phyloP scores from a whole-genome alignment of 2,329 filamentous ascomycete species.

The Sarocladium oryzae region DNA sequence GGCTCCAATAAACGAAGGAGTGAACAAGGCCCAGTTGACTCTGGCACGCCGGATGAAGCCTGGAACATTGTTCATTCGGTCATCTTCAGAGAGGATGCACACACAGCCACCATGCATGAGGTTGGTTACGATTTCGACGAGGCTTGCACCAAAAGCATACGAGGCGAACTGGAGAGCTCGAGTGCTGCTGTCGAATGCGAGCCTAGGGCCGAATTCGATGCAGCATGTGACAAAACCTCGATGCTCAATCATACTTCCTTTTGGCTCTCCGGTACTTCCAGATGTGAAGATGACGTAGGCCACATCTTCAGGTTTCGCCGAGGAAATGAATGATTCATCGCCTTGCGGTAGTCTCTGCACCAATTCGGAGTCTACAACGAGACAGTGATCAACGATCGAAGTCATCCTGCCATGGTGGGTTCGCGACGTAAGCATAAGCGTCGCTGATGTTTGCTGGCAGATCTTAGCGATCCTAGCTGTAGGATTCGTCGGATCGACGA shows the following conservation, averaged over 20 bases:
- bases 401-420: too few species aligned
- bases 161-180: slow-evolving; percentile 27
- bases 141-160: slow-evolving; percentile 24
- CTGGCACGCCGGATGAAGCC: slow-evolving; percentile 13
- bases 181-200: slow-evolving; percentile 18
- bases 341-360: too few species aligned
- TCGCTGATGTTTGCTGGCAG: slow-evolving; percentile 1
- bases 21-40: slow-evolving; percentile 17
- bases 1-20: slow-evolving; percentile 8
- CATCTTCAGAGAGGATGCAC: slow-evolving; percentile 30
- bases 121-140: slow-evolving; percentile 17
- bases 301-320: neutral
- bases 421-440: neutral
- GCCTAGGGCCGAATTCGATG: slow-evolving; percentile 15
- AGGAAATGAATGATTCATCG: too few species aligned
- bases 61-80: slow-evolving; percentile 28
- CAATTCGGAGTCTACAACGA: too few species aligned
- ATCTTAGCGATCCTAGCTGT: slow-evolving; percentile 1
- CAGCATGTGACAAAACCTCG: slow-evolving; percentile 14
- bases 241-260: slow-evolving; percentile 18
- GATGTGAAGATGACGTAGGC: slow-evolving; percentile 19
- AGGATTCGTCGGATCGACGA: slow-evolving; percentile 13
- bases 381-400: too few species aligned
- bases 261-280: slow-evolving; percentile 19
- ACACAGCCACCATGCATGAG: slow-evolving; percentile 23